Evolutionary conservation across 257 asterid genomes (phyloP).

Genomic region (Salvia miltiorrhiza): DNA sequence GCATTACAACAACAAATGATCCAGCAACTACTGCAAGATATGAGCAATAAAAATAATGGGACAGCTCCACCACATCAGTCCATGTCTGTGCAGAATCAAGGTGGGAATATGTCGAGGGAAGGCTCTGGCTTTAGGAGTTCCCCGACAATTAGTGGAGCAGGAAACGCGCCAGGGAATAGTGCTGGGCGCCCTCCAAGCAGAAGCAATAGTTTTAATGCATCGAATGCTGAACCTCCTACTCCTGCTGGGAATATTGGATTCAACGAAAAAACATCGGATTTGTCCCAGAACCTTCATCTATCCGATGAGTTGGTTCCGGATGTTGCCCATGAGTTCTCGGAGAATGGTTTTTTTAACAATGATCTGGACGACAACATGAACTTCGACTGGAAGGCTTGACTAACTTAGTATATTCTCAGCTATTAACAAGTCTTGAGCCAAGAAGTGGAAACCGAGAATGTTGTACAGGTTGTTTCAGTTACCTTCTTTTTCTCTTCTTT

Average conservation of each 20-base stretch:
- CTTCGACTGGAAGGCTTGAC: constrained; percentile 77
- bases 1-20: constrained; percentile 69
- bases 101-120: constrained; percentile 40
- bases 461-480: constrained; percentile 50
- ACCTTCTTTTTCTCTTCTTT: background rate
- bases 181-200: constrained; percentile 44
- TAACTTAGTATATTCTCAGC: constrained; percentile 22
- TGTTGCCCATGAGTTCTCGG: constrained; percentile 60
- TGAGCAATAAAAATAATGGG: constrained; percentile 44
- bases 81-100: constrained; percentile 35
- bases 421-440: constrained; percentile 2
- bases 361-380: constrained; percentile 73
- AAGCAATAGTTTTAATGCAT: constrained; percentile 60
- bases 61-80: constrained; percentile 34
- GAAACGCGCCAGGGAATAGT: constrained; percentile 33
- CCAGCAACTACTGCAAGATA: constrained; percentile 67
- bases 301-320: constrained; percentile 60
- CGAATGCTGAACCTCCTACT: constrained; percentile 48
- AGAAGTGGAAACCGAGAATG: constrained; percentile 25
- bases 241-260: constrained; percentile 40
- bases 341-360: constrained; percentile 59
- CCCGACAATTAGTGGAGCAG: constrained; percentile 20
- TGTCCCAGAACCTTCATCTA: constrained; percentile 47
- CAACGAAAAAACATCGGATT: constrained; percentile 51
- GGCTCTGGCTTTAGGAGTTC: constrained; percentile 41